Percentiles rank a stretch among this genome's conserved stretches.
These are phyloP conservation scores for Penicillium sclerotigenum DNA, from an alignment of 2,329 filamentous ascomycete species.

Conservation along the genomic window DNA sequence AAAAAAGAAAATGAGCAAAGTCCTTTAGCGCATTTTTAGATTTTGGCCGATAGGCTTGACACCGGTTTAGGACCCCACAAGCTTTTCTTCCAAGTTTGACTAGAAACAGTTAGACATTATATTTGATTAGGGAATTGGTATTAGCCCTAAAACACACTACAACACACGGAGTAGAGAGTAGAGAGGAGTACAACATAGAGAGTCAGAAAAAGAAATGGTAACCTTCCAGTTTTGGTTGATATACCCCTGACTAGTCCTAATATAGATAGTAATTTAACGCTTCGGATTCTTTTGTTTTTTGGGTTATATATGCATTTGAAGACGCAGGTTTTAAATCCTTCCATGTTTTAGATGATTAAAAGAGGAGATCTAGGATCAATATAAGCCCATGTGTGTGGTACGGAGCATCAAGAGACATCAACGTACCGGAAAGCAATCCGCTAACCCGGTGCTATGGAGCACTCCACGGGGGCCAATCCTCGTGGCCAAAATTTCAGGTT, in stretches of 20 bases:
- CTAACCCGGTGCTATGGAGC: not conserved
- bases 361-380: not conserved
- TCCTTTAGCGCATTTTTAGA: not conserved
- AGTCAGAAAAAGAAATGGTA: not conserved
- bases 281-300: not conserved
- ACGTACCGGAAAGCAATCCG: not conserved
- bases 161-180: too few species aligned
- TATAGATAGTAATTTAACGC: constrained; percentile 1
- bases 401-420: not conserved
- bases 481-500: not conserved
- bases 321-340: not conserved
- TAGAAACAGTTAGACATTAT: not conserved
- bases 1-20: constrained; percentile 5
- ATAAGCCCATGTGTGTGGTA: not conserved
- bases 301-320: not conserved
- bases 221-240: not conserved
- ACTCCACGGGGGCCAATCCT: not conserved
- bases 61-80: constrained; percentile 21
- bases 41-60: constrained; percentile 18
- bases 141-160: not conserved
- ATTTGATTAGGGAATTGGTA: too few species aligned
- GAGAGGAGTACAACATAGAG: too few species aligned
- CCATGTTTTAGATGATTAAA: not conserved
- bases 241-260: constrained; percentile 22
- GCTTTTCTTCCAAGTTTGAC: constrained; percentile 9